Conservation (phyloP, 148 eudicot species). For the Nepenthes gracilis region DNA sequence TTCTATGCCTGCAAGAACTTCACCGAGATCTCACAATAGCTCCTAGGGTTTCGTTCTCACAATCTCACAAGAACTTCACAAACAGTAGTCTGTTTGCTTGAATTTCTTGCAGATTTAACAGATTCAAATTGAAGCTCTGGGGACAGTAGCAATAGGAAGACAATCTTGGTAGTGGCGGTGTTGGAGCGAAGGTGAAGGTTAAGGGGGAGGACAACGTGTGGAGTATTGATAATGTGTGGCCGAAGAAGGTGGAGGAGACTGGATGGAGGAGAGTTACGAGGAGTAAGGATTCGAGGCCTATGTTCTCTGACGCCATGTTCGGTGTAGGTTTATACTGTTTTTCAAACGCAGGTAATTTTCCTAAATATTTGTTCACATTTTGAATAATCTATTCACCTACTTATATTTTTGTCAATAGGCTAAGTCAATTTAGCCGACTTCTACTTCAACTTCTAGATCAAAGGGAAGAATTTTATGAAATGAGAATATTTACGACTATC, state of each 20-base stretch:
- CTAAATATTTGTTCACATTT: no score
- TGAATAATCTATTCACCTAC: no score
- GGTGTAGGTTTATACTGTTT: conserved; percentile 67
- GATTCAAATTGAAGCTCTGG: conserved; percentile 14
- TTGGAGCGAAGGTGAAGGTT: conserved; percentile 13
- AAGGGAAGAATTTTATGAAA: no score
- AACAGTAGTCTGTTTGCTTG: conserved; percentile 11
- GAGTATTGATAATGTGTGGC: conserved; percentile 62
- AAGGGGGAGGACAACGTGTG: conserved; percentile 27
- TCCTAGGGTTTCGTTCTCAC: no score
- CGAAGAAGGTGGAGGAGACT: conserved; percentile 11
- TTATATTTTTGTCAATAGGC: no score
- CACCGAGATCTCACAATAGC: no score
- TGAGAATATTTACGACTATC: no score
- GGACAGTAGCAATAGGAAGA: conserved; percentile 1
- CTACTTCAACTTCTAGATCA: no score
- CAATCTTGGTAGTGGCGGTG: conserved; percentile 13
- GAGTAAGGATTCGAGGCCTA: conserved; percentile 25
- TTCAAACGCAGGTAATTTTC: conserved; percentile 75
- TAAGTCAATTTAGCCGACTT: no score
- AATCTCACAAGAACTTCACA: neutral
- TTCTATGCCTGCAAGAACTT: no score
- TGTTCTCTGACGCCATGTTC: conserved; percentile 75
- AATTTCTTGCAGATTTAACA: conserved; percentile 26
- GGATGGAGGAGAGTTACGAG: conserved; percentile 35